Evolutionary conservation across 148 eudicot genomes (phyloP).

Genomic region (Cornus suecica): DNA sequence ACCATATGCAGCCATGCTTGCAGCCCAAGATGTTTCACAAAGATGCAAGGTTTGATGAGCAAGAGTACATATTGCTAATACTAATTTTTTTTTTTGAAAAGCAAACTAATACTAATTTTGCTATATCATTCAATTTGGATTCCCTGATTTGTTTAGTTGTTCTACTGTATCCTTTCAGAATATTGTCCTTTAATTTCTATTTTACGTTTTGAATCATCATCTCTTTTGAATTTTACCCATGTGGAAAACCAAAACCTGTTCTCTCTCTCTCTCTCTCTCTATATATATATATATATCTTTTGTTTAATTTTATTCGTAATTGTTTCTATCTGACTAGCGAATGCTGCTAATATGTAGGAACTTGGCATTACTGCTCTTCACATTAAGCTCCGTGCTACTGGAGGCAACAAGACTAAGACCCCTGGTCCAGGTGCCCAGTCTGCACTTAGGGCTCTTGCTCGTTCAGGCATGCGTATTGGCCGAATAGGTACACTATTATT

Average conservation of each 20-base stretch:
- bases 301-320: neutral
- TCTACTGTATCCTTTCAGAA: neutral
- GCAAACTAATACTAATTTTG: too few species aligned
- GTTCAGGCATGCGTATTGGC: conserved; percentile 85
- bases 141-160: neutral
- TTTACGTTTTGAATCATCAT: neutral
- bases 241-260: too few species aligned
- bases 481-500: conserved; percentile 55
- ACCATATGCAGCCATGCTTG: conserved; percentile 95
- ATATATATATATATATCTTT: neutral
- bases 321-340: neutral
- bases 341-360: conserved; percentile 34
- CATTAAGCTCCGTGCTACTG: conserved; percentile 83
- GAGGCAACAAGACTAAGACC: conserved; percentile 87
- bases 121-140: too few species aligned
- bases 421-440: conserved; percentile 96
- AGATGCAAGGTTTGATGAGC: conserved; percentile 58
- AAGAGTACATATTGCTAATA: neutral
- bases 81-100: too few species aligned
- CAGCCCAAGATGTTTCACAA: conserved; percentile 73
- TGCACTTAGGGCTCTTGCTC: conserved; percentile 81
- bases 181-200: neutral
- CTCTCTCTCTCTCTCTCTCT: neutral
- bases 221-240: too few species aligned
- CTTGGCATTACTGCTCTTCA: conserved; percentile 80